Evolutionary conservation across 1,139 yeast genomes (phyloP).

Genomic region (Pichia sp.): DNA sequence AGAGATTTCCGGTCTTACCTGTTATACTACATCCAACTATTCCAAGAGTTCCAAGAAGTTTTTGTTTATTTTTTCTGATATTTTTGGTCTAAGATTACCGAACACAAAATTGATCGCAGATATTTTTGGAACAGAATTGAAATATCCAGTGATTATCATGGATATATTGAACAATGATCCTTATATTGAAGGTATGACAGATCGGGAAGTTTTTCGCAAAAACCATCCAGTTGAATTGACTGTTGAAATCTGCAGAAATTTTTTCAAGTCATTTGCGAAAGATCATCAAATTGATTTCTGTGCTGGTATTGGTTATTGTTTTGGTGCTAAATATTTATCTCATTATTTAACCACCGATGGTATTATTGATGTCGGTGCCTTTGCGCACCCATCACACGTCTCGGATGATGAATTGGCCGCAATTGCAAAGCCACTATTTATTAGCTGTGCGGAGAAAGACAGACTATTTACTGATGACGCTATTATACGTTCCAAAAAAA

Average conservation of each 20-base stretch:
- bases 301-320: constrained; percentile 73
- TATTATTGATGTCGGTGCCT: constrained; percentile 50
- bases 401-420: constrained; percentile 53
- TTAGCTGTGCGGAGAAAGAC: constrained; percentile 71
- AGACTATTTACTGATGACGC: constrained; percentile 50
- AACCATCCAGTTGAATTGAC: constrained; percentile 45
- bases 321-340: constrained; percentile 65
- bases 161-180: constrained; percentile 62
- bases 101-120: constrained; percentile 66
- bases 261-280: constrained; percentile 30
- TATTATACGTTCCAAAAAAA: constrained; percentile 52
- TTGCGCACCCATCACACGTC: constrained; percentile 77
- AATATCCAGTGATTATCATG: constrained; percentile 62
- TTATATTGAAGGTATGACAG: constrained; percentile 23
- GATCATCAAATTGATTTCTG: constrained; percentile 43
- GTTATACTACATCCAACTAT: constrained; percentile 47
- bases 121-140: constrained; percentile 46
- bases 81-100: constrained; percentile 50
- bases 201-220: constrained; percentile 42
- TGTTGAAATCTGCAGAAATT: constrained; percentile 33
- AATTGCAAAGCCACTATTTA: constrained; percentile 50
- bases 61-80: constrained; percentile 59
- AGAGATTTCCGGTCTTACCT: constrained; percentile 37
- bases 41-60: constrained; percentile 30
- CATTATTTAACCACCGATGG: constrained; percentile 44